These are phyloP conservation scores for Plasmodium reichenowi DNA, from an alignment of 169 alveolate genomes.

Conservation along the genomic window DNA sequence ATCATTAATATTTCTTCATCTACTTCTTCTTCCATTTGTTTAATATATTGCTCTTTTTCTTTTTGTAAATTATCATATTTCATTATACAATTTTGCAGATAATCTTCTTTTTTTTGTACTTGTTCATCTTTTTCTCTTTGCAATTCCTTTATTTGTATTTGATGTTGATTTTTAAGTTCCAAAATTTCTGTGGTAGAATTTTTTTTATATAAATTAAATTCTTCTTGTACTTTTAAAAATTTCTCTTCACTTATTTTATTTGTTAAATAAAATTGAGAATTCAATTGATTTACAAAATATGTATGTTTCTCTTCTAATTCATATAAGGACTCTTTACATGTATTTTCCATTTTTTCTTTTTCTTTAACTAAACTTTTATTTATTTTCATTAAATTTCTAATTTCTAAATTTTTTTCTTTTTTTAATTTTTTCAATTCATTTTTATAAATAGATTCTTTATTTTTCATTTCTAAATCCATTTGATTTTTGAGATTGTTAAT, in stretches of 20 bases:
- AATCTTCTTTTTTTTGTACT: constrained; percentile 42
- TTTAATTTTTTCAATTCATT: constrained; percentile 57
- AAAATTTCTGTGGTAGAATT: constrained; percentile 40
- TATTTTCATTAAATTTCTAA: constrained; percentile 42
- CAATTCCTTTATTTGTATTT: constrained; percentile 31
- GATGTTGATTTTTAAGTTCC: constrained; percentile 46
- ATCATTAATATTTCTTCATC: constrained; percentile 71
- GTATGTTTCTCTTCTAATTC: constrained; percentile 74
- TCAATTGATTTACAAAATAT: constrained; percentile 66
- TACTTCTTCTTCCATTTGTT: constrained; percentile 68
- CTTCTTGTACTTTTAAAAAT: constrained; percentile 60
- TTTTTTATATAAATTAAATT: constrained; percentile 46
- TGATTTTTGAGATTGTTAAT: constrained; percentile 58
- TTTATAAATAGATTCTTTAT: constrained; percentile 73
- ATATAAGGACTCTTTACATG: constrained; percentile 49
- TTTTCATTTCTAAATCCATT: constrained; percentile 76
- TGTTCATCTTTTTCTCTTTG: constrained; percentile 23
- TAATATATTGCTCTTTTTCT: constrained; percentile 66
- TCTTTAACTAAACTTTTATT: constrained; percentile 61
- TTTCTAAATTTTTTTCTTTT: constrained; percentile 60
- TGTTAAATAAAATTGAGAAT: constrained; percentile 74
- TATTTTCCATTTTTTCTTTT: constrained; percentile 60
- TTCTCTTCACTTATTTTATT: constrained; percentile 73
- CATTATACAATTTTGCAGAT: constrained; percentile 8
- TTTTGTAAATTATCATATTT: constrained; percentile 42